Evolutionary conservation across 495 filamentous ascomycete species (phyloP), one percentile per base, ranked within the genome.

Genomic region (Tuber magnatum): DNA sequence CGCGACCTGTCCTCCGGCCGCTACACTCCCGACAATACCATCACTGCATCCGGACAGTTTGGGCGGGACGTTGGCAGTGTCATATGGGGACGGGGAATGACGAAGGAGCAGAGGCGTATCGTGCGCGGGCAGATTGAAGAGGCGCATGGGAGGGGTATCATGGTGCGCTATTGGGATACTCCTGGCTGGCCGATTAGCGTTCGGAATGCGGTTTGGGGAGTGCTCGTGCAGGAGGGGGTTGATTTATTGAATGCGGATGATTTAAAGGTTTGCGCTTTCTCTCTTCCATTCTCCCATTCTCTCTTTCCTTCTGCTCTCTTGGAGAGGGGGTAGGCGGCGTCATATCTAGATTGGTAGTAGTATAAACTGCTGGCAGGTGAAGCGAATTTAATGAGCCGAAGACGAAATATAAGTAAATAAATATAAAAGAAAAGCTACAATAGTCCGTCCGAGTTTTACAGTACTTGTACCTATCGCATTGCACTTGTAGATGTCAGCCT

Each of bases 241-340:
- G 89, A 90, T 73, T 83, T 94, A 51, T 83, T 96, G 72, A 95
- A 94, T 84, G 92, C 89, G 1, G 92, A 96, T 85, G 92, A 95
- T 83, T 79, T 97, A 61, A 84, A 87, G 78, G 86, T 79, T 38
- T 20, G 24, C 14, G 61, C 79, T 82, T 77, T 24, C 71, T 71
- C 22, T 3, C 73, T 73, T 78, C n/a, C n/a, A n/a, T 80, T 81
- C 68, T 81, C 80, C 79, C 65, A 85, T 85, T 83, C 77, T 78
- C 85, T 84, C 80, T 95, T 85, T 82, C 81, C 83, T n/a, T n/a
- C n/a, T n/a, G n/a, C n/a, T n/a, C n/a, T n/a, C n/a, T 40, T n/a
- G 73, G 38, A 24, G 7, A 24, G 38, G 48, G 24, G 6, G 32
- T 42, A 76, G 74, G 73, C 73, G 22, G 78, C 78, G 8, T 48